These are phyloP conservation scores for Onygena corvina DNA, from an alignment of 2,329 filamentous ascomycete genomes.

Conservation along the genomic window DNA sequence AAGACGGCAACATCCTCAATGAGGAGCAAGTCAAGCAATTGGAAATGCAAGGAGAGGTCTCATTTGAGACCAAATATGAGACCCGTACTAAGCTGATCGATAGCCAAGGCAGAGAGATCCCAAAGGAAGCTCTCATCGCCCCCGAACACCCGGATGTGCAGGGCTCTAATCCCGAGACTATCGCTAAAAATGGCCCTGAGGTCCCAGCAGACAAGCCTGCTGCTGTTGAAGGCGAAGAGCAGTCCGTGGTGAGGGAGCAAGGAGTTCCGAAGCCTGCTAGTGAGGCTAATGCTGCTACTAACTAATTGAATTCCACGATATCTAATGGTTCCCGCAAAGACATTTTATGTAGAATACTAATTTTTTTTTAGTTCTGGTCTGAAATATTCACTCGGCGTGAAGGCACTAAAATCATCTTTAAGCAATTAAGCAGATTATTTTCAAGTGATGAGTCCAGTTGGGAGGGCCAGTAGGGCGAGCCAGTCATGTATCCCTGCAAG, in stretches of 20 bases:
- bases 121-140: conserved; percentile 30
- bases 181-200: conserved; percentile 26
- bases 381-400: too few relatives aligned
- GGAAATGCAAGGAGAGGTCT: conserved; percentile 65
- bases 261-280: conserved; percentile 37
- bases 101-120: conserved; percentile 64
- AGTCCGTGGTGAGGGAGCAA: conserved; percentile 27
- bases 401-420: too few relatives aligned
- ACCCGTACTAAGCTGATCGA: conserved; percentile 82
- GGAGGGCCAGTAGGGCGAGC: too few relatives aligned
- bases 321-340: conserved; percentile 13
- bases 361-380: not conserved
- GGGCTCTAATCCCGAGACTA: conserved; percentile 47
- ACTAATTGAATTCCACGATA: conserved; percentile 19
- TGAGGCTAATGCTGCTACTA: conserved; percentile 37
- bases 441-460: too few relatives aligned
- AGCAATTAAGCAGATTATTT: too few relatives aligned
- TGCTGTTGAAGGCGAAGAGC: conserved; percentile 29
- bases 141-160: conserved; percentile 47
- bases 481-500: too few relatives aligned
- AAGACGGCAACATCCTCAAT: conserved; percentile 78
- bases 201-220: conserved; percentile 28
- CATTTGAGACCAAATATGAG: conserved; percentile 91
- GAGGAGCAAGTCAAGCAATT: conserved; percentile 72
- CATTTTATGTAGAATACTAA: conserved; percentile 12